Evolutionary conservation across 176 grass and related monocot species (phyloP).

Genomic region (Areca catechu): DNA sequence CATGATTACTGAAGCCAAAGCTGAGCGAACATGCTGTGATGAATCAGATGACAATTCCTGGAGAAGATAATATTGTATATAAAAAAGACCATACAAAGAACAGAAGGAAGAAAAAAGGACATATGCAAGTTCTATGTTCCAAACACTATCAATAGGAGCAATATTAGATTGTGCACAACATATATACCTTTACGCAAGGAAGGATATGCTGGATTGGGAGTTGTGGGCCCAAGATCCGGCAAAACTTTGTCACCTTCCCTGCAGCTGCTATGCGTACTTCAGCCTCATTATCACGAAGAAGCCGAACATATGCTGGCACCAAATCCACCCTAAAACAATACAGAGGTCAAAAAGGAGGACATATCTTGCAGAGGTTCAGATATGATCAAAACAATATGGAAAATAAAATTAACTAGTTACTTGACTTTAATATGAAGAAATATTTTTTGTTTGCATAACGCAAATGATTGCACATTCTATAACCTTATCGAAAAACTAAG

Average conservation of each 20-base stretch:
- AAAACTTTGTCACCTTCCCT: constrained; percentile 96
- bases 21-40: constrained; percentile 95
- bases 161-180: too few relatives aligned
- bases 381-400: too few relatives aligned
- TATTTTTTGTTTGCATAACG: too few relatives aligned
- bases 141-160: too few relatives aligned
- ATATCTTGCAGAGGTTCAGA: too few relatives aligned
- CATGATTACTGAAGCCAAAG: constrained; percentile 98
- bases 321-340: constrained; percentile 48
- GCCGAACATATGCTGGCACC: constrained; percentile 81
- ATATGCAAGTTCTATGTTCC: too few relatives aligned
- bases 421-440: too few relatives aligned
- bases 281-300: constrained; percentile 94
- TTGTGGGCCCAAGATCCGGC: constrained; percentile 58
- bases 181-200: constrained; percentile 72
- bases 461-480: too few relatives aligned
- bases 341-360: neutral
- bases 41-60: constrained; percentile 90
- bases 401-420: too few relatives aligned
- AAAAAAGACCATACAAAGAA: too few relatives aligned
- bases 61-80: neutral
- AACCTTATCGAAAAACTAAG: too few relatives aligned
- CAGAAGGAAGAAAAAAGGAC: too few relatives aligned
- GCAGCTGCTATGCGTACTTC: constrained; percentile 96
- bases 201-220: constrained; percentile 78